These are phyloP conservation scores for Phyllosticta citriasiana DNA, from an alignment of 2,329 filamentous ascomycete genomes.

Conservation along the genomic window DNA sequence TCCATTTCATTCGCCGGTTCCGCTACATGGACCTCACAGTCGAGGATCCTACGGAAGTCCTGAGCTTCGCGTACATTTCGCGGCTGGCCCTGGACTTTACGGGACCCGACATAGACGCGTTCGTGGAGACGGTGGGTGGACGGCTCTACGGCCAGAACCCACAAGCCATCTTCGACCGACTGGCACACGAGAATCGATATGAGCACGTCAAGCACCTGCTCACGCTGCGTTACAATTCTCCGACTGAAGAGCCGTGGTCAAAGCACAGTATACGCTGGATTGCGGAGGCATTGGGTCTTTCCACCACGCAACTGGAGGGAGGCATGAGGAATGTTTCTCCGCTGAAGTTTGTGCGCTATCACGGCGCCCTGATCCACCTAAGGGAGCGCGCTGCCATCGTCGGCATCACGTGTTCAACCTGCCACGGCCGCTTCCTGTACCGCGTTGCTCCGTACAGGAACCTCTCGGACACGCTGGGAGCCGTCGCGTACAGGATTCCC, in stretches of 20 bases:
- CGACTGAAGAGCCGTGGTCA: background rate
- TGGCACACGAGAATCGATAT: no score
- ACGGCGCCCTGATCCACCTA: background rate
- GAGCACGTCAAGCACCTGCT: background rate
- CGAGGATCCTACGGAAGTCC: background rate
- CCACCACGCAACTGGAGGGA: background rate
- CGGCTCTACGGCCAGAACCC: background rate
- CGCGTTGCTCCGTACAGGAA: background rate
- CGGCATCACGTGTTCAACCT: background rate
- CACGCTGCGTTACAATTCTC: slow-evolving; percentile 15
- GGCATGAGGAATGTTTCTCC: background rate
- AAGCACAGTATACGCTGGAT: background rate
- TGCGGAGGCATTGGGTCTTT: background rate
- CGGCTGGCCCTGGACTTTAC: background rate
- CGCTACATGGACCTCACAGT: background rate
- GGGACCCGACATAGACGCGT: background rate
- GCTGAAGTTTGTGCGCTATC: background rate
- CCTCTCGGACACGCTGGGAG: background rate
- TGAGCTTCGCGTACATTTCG: background rate
- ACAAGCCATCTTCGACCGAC: background rate
- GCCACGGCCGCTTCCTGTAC: background rate
- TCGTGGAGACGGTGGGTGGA: background rate
- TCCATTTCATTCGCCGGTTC: background rate
- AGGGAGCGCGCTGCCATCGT: background rate
- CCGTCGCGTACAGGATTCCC: background rate